Evolutionary conservation across 1,284 basidiomycete species (phyloP), one percentile per base, ranked within the genome.

Genomic region (Pyrrhoderma lamaoense): DNA sequence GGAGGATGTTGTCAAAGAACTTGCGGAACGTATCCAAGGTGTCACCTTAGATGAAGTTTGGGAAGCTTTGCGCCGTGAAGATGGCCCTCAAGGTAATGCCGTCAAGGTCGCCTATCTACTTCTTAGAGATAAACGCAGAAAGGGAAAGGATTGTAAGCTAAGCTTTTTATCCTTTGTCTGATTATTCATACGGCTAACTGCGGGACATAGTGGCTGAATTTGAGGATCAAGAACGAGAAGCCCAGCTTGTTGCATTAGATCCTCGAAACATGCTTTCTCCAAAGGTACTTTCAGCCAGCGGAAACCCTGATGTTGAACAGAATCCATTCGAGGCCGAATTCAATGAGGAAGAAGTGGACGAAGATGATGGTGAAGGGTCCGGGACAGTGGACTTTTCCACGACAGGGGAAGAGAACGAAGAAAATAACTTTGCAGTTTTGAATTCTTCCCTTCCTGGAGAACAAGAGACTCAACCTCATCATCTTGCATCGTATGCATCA

Each of bases 61-160:
- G 85, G 82, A 88, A 53, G 86, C 85, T 60, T 68, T 98, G 54
- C 75, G 85, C 59, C 72, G 84, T 56, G 85, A 93, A 43, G 89
- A 93, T 52, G 85, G 86, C 0, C 73, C 79, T 44, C 81, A 86
- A 58, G 93, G 95, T 39, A 96, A 97, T 63, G 89, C 93, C 53
- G 86, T 98, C 64, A 95, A 97, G 68, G 93, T 99, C 14, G 94
- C 95, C 0, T 99, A 98, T 66, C 85, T 95, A 79, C 75, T 98
- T 1, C 75, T 96, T 49, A 74, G 93, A 49, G 95, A 98, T 64
- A 93, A 95, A 69, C 79, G 84, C 60, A 73, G 93, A 40, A 79
- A 89, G 55, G 80, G 93, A n/a, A 82, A 85, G 64, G 89, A 89
- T 37, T 31, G 27, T 31, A 31, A 31, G 27, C 11, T 11, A 5